These are phyloP conservation scores for Hanseniaspora mollemarum DNA, from an alignment of 805 yeast genomes.

Conservation along the genomic window DNA sequence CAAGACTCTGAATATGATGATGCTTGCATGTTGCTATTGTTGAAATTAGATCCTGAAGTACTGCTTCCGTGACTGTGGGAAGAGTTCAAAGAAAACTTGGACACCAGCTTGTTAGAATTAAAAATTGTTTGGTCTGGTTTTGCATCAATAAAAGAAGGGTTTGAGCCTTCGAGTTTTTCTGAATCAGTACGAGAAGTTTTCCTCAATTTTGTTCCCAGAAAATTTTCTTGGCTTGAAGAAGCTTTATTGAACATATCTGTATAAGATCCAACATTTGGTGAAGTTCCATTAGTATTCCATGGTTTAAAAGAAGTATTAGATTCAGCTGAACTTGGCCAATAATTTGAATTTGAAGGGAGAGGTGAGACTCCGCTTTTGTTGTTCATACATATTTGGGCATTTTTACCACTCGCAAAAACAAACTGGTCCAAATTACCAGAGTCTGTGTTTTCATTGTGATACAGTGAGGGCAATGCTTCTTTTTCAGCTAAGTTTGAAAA, in stretches of 20 bases:
- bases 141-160: conserved; percentile 18
- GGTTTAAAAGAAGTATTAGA: neutral
- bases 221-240: neutral
- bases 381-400: no score
- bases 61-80: neutral
- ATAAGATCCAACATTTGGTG: neutral
- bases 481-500: no score
- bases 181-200: neutral
- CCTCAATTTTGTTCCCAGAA: neutral
- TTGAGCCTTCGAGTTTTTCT: conserved; percentile 9
- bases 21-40: neutral
- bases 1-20: conserved; percentile 21
- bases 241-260: neutral
- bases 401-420: neutral
- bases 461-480: no score
- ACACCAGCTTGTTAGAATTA: conserved; percentile 24
- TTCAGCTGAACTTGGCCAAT: neutral
- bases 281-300: neutral
- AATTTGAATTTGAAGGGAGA: neutral
- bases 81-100: conserved; percentile 20
- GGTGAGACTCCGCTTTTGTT: conserved; percentile 1
- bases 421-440: conserved; percentile 1
- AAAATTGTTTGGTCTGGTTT: conserved; percentile 26
- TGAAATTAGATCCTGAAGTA: neutral
- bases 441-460: no score